These are phyloP conservation scores for Mucor plumbeus DNA, from an alignment of 371 early-diverging fungal species.

Conservation along the genomic window DNA sequence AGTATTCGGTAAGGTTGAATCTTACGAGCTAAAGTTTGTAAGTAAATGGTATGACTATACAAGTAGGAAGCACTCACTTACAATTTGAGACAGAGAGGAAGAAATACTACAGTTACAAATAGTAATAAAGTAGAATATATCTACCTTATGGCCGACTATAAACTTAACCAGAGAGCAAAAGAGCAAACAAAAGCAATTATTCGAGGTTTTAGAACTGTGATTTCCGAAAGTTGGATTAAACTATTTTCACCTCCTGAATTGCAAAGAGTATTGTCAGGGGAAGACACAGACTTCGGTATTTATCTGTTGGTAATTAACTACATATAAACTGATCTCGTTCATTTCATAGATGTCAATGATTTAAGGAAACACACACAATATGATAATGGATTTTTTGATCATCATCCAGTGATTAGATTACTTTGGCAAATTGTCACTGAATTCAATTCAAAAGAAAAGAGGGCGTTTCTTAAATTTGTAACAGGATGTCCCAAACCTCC, in stretches of 20 bases:
- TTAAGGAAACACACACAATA: slow-evolving; percentile 83
- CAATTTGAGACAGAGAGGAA: slow-evolving; percentile 53
- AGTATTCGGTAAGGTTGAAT: slow-evolving; percentile 52
- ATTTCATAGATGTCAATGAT: slow-evolving; percentile 67
- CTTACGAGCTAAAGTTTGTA: slow-evolving; percentile 56
- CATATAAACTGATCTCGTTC: not conserved
- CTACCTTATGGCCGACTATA: slow-evolving; percentile 82
- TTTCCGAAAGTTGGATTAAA: slow-evolving; percentile 69
- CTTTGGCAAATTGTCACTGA: slow-evolving; percentile 83
- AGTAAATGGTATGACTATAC: not conserved
- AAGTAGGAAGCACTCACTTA: too few species aligned
- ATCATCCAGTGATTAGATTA: slow-evolving; percentile 74
- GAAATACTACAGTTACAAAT: slow-evolving; percentile 71
- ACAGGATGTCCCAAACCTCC: slow-evolving; percentile 91
- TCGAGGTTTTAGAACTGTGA: slow-evolving; percentile 72
- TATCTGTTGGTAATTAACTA: not conserved
- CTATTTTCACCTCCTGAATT: slow-evolving; percentile 83
- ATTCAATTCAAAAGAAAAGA: slow-evolving; percentile 68
- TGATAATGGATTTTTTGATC: slow-evolving; percentile 80
- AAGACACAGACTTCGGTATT: slow-evolving; percentile 39
- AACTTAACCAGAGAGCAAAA: slow-evolving; percentile 74
- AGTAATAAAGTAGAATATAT: slow-evolving; percentile 81
- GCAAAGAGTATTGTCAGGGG: slow-evolving; percentile 82
- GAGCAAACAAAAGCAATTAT: slow-evolving; percentile 84
- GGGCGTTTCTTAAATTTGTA: slow-evolving; percentile 82